Conservation (phyloP, 257 asterid species). For the Rhazya stricta region DNA sequence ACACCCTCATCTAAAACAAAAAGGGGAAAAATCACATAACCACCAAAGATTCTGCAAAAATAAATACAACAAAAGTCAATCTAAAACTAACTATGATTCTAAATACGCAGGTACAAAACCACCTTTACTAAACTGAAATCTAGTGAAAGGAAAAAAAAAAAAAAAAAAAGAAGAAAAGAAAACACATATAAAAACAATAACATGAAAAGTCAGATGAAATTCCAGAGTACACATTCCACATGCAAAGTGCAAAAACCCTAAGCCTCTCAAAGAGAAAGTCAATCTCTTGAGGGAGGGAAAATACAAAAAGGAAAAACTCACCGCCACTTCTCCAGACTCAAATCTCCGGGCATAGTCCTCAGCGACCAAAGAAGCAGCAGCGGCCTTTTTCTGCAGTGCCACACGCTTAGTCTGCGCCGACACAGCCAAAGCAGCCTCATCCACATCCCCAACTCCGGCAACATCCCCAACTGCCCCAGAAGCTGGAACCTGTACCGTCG, state of each 20-base stretch:
- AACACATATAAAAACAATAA: neutral
- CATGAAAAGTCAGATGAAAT: neutral
- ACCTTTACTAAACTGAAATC: neutral
- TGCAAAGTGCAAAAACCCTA: neutral
- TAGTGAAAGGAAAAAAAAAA: neutral
- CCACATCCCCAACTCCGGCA: conserved; percentile 39
- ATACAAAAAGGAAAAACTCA: conserved; percentile 21
- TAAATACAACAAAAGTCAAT: neutral
- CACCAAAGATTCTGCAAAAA: neutral
- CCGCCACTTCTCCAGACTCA: conserved; percentile 85
- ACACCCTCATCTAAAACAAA: neutral
- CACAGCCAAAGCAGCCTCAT: conserved; percentile 46
- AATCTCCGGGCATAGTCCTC: conserved; percentile 79
- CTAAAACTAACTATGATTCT: neutral
- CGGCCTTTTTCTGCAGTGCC: conserved; percentile 89
- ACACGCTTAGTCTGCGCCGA: conserved; percentile 76
- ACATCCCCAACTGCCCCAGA: conserved; percentile 20
- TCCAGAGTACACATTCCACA: neutral
- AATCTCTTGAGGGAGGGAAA: neutral
- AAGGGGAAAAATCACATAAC: neutral
- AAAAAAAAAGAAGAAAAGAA: too few species aligned
- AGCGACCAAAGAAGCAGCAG: conserved; percentile 71
- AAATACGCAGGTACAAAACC: neutral
- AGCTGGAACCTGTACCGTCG: conserved; percentile 11
- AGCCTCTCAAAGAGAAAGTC: neutral